phyloP scores from a whole-genome alignment of 169 alveolate species.

The Babesia sp. region DNA sequence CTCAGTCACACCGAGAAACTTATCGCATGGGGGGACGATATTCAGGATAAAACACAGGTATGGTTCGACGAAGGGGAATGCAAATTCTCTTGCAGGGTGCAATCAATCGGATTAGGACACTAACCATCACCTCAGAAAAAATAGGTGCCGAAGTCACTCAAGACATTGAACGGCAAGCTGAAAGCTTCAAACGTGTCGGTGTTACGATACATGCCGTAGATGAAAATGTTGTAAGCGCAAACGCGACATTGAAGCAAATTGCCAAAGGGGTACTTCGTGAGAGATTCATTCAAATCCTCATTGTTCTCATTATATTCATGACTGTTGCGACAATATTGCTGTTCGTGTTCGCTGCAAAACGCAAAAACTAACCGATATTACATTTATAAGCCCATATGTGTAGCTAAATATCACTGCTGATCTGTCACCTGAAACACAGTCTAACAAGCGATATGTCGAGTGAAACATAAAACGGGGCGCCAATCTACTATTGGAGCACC shows the following conservation, averaged over 20 bases:
- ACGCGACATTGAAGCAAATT: constrained; percentile 48
- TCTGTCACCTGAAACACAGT: no score
- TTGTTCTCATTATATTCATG: constrained; percentile 34
- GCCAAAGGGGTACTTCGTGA: constrained; percentile 57
- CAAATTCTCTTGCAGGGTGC: constrained; percentile 23
- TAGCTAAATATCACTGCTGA: no score
- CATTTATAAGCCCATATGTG: no score
- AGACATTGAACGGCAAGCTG: constrained; percentile 85
- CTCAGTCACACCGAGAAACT: constrained; percentile 49
- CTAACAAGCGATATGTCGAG: no score
- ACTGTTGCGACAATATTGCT: constrained; percentile 12
- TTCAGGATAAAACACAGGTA: constrained; percentile 70
- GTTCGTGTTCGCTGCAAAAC: constrained; percentile 24
- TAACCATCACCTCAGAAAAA: constrained; percentile 91
- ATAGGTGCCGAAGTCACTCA: constrained; percentile 92
- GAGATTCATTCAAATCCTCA: constrained; percentile 36
- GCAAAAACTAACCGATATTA: no score
- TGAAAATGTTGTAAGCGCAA: constrained; percentile 53
- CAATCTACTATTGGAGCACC: no score
- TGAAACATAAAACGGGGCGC: no score
- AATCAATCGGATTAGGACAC: constrained; percentile 64
- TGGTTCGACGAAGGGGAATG: background rate
- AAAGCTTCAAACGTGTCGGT: constrained; percentile 44
- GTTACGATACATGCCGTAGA: constrained; percentile 52
- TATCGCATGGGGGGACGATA: constrained; percentile 68